Base-by-base conservation (phyloP, 2,329 filamentous ascomycete genomes). In the Nannizziopsis arthrosporioides region DNA sequence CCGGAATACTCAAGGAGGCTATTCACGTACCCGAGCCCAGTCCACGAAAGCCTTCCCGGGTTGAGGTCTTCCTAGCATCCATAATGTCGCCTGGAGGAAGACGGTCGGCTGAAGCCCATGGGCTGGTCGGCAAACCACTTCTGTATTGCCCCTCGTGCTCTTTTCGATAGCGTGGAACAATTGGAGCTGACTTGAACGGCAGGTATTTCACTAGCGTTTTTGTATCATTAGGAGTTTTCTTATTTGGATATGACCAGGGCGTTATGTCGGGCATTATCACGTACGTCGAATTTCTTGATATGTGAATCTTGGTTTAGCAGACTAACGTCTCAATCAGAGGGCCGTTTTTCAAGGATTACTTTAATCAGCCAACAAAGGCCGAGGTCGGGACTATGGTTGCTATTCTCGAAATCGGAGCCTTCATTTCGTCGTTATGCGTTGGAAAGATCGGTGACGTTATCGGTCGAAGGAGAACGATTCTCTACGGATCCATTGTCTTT, bases 381-480 rank as follows among this genome's bases (percentile, higher is more conserved):
- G 80, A 94, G 64, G 82, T 98, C 51, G 92, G 90, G 51, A 96
- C 89, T 22, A 96, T 96, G 83, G 92, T 98, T 50, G 90, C 92
- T 56, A 96, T 98, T 59, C 77, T 98, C 51, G 90, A 95, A 69
- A 73, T 96, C 46, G 92, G 92, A 51, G 92, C 92, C 34, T 84
- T 98, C 53, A 83, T 94, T 59, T 84, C 90, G 15, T 96, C 90
- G 1, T 69, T 98, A 9, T 66, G 82, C 27, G 87, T 96, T 32
- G 92, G 92, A 43, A 81, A 83, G 53, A 78, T 96, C 49, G 92
- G 92, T 56, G 92, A 98, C 64, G 77, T 94, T 49, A 85, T 96
- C 53, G 92, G 92, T 48, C 81, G 92, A 52, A 78, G 88, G 53
- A 84, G 76, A 62, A 95, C 90, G 5, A 96, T 98, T 56, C 71